A percentile compares a stretch with the other conserved stretches of the same genome.
phyloP scores from a whole-genome alignment of 345 rosid species.

The Moricandia moricandioides region DNA sequence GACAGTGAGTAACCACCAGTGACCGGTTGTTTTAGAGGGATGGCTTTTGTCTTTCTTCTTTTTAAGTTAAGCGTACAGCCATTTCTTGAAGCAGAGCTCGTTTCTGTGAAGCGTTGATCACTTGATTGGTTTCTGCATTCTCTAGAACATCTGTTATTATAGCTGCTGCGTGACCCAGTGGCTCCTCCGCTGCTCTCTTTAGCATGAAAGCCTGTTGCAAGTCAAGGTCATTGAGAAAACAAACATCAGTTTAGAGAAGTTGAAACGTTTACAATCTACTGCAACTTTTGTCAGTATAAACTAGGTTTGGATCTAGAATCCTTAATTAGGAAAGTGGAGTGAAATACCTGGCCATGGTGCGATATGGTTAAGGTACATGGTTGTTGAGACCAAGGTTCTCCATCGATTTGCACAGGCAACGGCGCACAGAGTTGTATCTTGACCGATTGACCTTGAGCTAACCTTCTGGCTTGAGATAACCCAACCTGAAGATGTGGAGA shows the following conservation, averaged over 20 bases:
- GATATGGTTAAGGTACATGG: constrained; percentile 29
- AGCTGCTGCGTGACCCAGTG: background rate
- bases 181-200: background rate
- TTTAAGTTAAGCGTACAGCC: background rate
- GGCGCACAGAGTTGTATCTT: constrained; percentile 81
- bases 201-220: background rate
- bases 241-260: background rate
- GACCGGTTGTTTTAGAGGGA: no score
- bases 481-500: constrained; percentile 57
- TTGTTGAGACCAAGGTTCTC: constrained; percentile 94
- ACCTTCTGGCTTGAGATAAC: constrained; percentile 88
- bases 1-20: background rate
- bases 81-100: background rate
- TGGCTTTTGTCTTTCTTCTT: background rate
- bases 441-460: constrained; percentile 88
- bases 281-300: no score
- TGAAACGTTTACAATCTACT: no score
- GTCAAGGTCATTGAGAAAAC: background rate
- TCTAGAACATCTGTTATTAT: background rate
- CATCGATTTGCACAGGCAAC: constrained; percentile 90
- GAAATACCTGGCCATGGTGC: background rate
- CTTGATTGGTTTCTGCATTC: background rate
- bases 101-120: background rate
- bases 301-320: background rate
- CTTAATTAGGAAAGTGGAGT: background rate